These are phyloP conservation scores for Epithemia pelagica DNA, from an alignment of 108 stramenopile genomes.

Conservation along the genomic window DNA sequence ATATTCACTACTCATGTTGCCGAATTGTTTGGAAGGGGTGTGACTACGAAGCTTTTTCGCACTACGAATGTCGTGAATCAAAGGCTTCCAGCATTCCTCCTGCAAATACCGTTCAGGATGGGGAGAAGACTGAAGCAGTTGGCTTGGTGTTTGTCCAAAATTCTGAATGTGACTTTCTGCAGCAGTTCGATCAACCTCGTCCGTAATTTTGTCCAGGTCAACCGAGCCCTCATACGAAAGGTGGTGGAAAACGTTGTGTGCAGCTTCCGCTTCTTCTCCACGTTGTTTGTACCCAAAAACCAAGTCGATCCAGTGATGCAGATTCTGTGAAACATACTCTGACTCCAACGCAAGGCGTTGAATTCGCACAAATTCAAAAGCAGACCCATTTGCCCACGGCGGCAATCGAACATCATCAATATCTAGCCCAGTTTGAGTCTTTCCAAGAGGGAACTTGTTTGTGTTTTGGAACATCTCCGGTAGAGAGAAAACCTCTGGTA, in stretches of 20 bases:
- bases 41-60: constrained; percentile 39
- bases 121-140: constrained; percentile 60
- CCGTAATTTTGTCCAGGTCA: constrained; percentile 87
- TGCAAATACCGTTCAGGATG: constrained; percentile 49
- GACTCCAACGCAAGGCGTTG: constrained; percentile 91
- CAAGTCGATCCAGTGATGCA: constrained; percentile 95
- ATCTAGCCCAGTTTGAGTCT: constrained; percentile 57
- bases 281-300: constrained; percentile 95
- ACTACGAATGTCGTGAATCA: constrained; percentile 40
- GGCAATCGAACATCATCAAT: constrained; percentile 91
- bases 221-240: constrained; percentile 97
- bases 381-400: constrained; percentile 91
- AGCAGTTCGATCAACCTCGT: constrained; percentile 73
- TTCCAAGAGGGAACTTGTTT: constrained; percentile 83
- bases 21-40: constrained; percentile 69
- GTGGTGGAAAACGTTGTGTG: constrained; percentile 93
- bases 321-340: constrained; percentile 82
- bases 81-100: constrained; percentile 49
- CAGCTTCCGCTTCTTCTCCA: constrained; percentile 71
- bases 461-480: constrained; percentile 87
- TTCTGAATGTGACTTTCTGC: constrained; percentile 92
- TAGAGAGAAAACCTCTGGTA: constrained; percentile 87
- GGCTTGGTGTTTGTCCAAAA: constrained; percentile 96
- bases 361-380: constrained; percentile 88
- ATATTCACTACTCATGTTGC: constrained; percentile 34